Evolutionary conservation across 108 stramenopile species (phyloP), one percentile per base, ranked within the genome.

Genomic region (Cyclotella sp.): DNA sequence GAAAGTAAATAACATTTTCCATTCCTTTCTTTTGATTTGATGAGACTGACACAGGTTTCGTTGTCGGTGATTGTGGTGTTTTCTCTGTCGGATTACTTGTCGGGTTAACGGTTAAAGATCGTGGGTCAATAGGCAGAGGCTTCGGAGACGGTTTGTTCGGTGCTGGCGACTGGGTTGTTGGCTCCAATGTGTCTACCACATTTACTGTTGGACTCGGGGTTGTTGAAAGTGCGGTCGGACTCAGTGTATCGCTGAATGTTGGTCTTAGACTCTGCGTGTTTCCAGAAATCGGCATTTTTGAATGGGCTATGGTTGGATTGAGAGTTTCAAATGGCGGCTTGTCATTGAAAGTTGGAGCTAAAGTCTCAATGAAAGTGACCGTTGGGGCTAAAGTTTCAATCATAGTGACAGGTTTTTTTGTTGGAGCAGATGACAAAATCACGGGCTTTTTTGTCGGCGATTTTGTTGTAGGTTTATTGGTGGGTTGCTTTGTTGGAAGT

Each of bases 221-320:
- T 19, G 3, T 27, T 27, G 49, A 51, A 18, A 24, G 3, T 58
- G 21, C 57, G 5, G 57, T 58, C 8, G 57, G 57, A 4, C 18
- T 24, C 61, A 63, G 34, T 14, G 61, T 63, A n/a, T 63, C 61
- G 7, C 16, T 41, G 21, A 63, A 63, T 41, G 61, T 63, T 12
- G 61, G 61, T 40, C 0, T 11, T 5, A 63, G 18, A 19, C 5
- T 63, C 39, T 42, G n/a, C n/a, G n/a, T n/a, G n/a, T n/a, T n/a
- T n/a, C n/a, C n/a, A n/a, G n/a, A n/a, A n/a, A n/a, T n/a, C n/a
- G n/a, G n/a, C n/a, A n/a, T n/a, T n/a, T n/a, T n/a, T n/a, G n/a
- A 5, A 51, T 6, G n/a, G 49, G 19, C 49, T 34, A 6, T 6
- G 34, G 34, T 34, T 2, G 34, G 34, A 6, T 34, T 34, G 34